Evolutionary conservation across 2,329 filamentous ascomycete species (phyloP).

Genomic region (Epichloe gansuensis): DNA sequence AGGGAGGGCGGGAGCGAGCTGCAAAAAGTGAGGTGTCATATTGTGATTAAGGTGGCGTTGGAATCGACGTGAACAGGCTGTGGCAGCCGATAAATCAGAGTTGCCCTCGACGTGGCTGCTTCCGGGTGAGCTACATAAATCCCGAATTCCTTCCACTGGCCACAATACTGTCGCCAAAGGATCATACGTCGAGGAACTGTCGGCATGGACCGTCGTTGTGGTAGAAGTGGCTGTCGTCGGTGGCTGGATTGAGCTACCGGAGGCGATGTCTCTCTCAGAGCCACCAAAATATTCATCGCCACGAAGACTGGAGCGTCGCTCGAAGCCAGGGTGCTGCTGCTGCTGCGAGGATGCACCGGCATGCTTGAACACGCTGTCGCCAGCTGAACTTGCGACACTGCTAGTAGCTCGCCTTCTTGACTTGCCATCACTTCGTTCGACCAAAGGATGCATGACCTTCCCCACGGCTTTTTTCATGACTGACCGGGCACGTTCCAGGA

Average conservation of each 20-base stretch:
- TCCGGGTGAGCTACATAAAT: not conserved
- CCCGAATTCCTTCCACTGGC: constrained; percentile 10
- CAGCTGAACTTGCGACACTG: constrained; percentile 51
- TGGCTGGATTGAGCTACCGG: constrained; percentile 15
- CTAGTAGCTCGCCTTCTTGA: constrained; percentile 45
- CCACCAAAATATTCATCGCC: constrained; percentile 41
- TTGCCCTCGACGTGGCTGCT: not conserved
- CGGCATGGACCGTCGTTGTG: constrained; percentile 12
- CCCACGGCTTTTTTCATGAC: constrained; percentile 56
- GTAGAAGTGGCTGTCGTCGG: constrained; percentile 11
- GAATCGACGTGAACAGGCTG: constrained; percentile 12
- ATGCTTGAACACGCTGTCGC: constrained; percentile 35
- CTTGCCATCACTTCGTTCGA: constrained; percentile 42
- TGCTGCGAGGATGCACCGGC: constrained; percentile 40
- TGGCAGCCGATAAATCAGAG: constrained; percentile 11
- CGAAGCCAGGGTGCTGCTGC: constrained; percentile 39
- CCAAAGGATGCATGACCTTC: constrained; percentile 49
- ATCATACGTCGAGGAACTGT: constrained; percentile 20
- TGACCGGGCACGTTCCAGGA: constrained; percentile 73
- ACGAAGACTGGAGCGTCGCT: constrained; percentile 40
- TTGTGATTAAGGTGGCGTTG: constrained; percentile 33
- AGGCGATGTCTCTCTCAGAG: constrained; percentile 22
- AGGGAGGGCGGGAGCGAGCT: constrained; percentile 18
- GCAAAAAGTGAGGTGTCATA: constrained; percentile 29
- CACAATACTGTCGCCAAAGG: constrained; percentile 27